Base-by-base conservation (phyloP, 352 stramenopile genomes). In the Phytophthora pisi region DNA sequence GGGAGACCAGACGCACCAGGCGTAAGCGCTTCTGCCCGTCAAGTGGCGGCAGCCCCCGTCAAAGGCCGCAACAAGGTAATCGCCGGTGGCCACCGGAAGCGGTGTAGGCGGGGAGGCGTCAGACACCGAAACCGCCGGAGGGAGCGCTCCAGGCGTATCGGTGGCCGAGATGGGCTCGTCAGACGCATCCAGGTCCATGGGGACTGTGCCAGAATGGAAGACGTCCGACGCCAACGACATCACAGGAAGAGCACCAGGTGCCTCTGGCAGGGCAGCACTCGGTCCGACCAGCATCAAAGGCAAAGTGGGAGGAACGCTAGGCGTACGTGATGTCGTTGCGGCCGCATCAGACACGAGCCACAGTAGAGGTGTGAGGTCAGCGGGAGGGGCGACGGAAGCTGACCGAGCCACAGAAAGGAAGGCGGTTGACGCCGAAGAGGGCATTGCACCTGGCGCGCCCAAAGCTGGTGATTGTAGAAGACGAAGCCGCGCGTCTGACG, bases 1-100 rank as follows among this genome's bases (percentile, higher is more conserved):
- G 0, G 10, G 18, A 0, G 42, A 31, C 70, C 57, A 78, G 0
- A 75, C 58, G 18, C 53, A 78, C 51, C 70, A 70, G 5, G n/a
- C 62, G 18, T 45, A 64, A 0, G 61, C 65, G 18, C 60, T 67
- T 4, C 20, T 46, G 15, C 40, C 13, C 2, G 11, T n/a, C 0
- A n/a, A 4, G 2, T 5, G 0, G 16, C 42, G 50, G 2, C 26
- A 20, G 3, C 10, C 59, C 51, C 63, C 59, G 20, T 75, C 63
- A 45, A 72, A 75, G 2, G 52, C 15, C 38, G 38, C 15, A 45
- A 45, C 38, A 18, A 20, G 16, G 38, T 45, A 45, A 20, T 45
- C 13, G 4, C 11, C 16, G 16, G 38, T 20, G 15, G 4, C 15
- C 15, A 2, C 15, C 38, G 15, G 16, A 45, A 15, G 16, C 7